Conservation (phyloP, 1,284 basidiomycete genomes). For the Lignosus rhinocerotis region DNA sequence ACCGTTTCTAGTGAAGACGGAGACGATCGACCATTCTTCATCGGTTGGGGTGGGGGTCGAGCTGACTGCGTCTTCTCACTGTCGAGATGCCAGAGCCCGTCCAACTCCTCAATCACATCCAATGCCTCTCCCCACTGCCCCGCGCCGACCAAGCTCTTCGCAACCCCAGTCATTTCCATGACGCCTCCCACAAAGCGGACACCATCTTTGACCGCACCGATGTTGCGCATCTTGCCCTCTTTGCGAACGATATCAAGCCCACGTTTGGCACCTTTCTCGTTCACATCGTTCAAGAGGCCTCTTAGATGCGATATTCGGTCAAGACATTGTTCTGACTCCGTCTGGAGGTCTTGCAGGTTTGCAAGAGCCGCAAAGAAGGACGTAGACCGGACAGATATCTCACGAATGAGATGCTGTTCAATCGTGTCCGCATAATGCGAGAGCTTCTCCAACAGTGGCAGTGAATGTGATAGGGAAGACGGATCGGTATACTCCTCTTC, state of each 20-base stretch:
- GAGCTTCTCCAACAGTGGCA: constrained; percentile 86
- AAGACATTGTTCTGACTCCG: constrained; percentile 85
- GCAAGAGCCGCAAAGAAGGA: constrained; percentile 97
- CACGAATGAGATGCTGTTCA: constrained; percentile 92
- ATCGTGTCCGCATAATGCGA: constrained; percentile 93
- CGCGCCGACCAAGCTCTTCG: constrained; percentile 69
- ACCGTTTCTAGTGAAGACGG: constrained; percentile 31
- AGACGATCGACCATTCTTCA: constrained; percentile 23
- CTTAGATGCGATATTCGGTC: constrained; percentile 76
- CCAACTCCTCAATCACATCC: constrained; percentile 73
- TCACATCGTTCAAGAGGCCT: constrained; percentile 72
- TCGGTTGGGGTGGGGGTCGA: constrained; percentile 9
- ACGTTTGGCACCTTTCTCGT: constrained; percentile 74
- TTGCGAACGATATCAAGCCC: constrained; percentile 75
- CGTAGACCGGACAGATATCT: constrained; percentile 87
- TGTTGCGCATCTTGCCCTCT: constrained; percentile 62
- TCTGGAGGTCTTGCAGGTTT: constrained; percentile 90
- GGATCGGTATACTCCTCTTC: constrained; percentile 47
- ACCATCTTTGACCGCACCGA: constrained; percentile 61
- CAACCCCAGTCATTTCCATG: constrained; percentile 73
- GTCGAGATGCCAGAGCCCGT: constrained; percentile 59
- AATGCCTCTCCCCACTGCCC: constrained; percentile 88
- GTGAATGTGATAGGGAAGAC: constrained; percentile 60
- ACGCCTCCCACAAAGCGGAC: constrained; percentile 70
- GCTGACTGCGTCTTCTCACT: constrained; percentile 3